Evolutionary conservation across 179 eudicot species (phyloP).

Genomic region (Carnegiea gigantea): DNA sequence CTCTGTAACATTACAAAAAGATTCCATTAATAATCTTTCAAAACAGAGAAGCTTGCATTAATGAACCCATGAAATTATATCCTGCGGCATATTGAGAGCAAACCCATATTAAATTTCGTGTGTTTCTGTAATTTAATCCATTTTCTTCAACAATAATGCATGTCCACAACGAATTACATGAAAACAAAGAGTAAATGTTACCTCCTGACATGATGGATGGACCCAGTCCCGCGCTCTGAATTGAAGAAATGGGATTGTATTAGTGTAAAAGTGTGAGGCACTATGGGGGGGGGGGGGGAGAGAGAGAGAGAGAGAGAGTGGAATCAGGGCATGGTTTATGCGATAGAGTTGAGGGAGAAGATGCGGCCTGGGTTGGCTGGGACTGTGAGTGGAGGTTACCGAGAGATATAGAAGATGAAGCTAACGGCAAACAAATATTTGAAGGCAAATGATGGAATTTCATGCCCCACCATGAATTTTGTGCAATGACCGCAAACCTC

Average conservation of each 20-base stretch:
- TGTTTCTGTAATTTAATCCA: not conserved
- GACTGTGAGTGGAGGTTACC: slow-evolving; percentile 17
- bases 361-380: not conserved
- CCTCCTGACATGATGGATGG: slow-evolving; percentile 34
- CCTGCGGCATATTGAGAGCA: not conserved
- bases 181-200: not conserved
- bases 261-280: not conserved
- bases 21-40: not conserved
- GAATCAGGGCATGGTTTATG: not conserved
- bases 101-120: slow-evolving; percentile 22
- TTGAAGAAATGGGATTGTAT: not conserved
- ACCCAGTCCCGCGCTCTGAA: not conserved
- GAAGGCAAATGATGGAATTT: not conserved
- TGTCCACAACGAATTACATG: slow-evolving; percentile 8
- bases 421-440: not conserved
- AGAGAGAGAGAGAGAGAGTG: not conserved
- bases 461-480: not conserved
- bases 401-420: not conserved
- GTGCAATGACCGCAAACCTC: not conserved
- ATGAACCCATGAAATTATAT: not conserved
- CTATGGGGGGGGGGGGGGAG: not conserved
- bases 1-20: slow-evolving; percentile 5
- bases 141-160: not conserved
- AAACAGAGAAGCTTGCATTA: not conserved
- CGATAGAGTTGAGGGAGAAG: not conserved